Conservation (phyloP, 2,329 filamentous ascomycete genomes). For the Aureobasidium sp. region DNA sequence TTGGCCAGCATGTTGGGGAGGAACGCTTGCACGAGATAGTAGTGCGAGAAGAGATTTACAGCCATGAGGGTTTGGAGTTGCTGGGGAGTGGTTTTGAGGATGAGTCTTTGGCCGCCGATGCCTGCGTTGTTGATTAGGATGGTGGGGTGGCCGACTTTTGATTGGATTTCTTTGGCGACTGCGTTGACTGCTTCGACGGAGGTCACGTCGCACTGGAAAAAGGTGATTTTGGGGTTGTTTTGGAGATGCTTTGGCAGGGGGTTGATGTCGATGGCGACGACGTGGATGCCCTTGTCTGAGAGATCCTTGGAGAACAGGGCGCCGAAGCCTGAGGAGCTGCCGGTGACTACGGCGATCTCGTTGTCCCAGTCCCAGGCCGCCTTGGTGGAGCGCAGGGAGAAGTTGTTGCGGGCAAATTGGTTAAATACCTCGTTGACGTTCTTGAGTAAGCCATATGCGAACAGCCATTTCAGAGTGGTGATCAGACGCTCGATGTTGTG, state of each 20-base stretch:
- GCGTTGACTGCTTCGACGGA: conserved; percentile 37
- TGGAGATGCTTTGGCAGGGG: conserved; percentile 26
- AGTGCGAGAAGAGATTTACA: conserved; percentile 45
- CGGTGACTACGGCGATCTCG: conserved; percentile 29
- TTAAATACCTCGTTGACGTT: conserved; percentile 23
- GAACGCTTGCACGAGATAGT: conserved; percentile 43
- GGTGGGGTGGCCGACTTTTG: conserved; percentile 34
- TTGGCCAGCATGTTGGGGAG: conserved; percentile 41
- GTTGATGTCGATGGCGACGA: conserved; percentile 31
- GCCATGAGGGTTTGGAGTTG: conserved; percentile 42
- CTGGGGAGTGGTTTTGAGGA: conserved; percentile 37
- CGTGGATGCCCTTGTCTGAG: conserved; percentile 28
- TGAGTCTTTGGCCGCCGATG: conserved; percentile 38
- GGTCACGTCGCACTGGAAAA: conserved; percentile 41
- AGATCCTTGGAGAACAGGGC: conserved; percentile 28
- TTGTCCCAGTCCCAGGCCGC: conserved; percentile 29
- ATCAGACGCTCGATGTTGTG: conserved; percentile 21
- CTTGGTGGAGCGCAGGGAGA: conserved; percentile 28
- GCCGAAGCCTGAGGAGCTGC: conserved; percentile 31
- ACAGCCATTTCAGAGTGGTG: conserved; percentile 24
- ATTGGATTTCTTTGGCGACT: conserved; percentile 31
- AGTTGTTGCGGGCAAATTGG: conserved; percentile 28
- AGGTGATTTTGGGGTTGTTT: conserved; percentile 26
- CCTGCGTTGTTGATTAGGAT: conserved; percentile 44
- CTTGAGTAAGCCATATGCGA: conserved; percentile 24